Evolutionary conservation across 495 filamentous ascomycete species (phyloP), one percentile per base, ranked within the genome.

Genomic region (Pyrenopolyporus hunteri): DNA sequence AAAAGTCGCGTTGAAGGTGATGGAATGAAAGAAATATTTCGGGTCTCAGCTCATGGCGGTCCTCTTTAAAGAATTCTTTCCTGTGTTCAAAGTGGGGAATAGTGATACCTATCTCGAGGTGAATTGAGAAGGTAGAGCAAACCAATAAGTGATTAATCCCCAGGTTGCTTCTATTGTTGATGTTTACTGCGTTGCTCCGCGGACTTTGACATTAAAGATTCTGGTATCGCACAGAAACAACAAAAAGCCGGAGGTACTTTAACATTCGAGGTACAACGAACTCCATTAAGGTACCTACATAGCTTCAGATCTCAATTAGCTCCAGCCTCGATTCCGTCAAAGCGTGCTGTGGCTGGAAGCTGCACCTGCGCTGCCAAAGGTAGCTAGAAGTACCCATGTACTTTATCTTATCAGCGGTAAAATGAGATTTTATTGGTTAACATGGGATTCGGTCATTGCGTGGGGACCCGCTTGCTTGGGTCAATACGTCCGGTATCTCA

Each of bases 271-370:
- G n/a, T n/a, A n/a, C n/a, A n/a, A n/a, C n/a, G 52, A 66, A 61
- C 61, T 66, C 57, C 57, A 61, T 29, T 31, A 48, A 20, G n/a
- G 57, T 57, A 61, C 52, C 35, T 51, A 51, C 31, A 23, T 28
- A 59, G 56, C 54, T 59, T 45, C 61, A 44, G 25, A 54, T 64
- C 33, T 33, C 33, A 51, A 46, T 43, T 43, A 55, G 51, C 43
- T 56, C 33, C 51, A 48, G 35, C 57, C 57, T 48, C 35, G 44
- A 9, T n/a, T n/a, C n/a, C n/a, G n/a, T n/a, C 23, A 42, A 9
- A 19, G 0, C 5, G n/a, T 31, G 17, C 17, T 43, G 59, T 62
- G 59, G 59, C 59, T 62, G 16, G 13, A 40, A 54, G 57, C 49
- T 48, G 35, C 1, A 25, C n/a, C n/a, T n/a, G n/a, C n/a, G n/a